Conservation (phyloP, 1,284 basidiomycete species). For the Ustilago trichophora region DNA sequence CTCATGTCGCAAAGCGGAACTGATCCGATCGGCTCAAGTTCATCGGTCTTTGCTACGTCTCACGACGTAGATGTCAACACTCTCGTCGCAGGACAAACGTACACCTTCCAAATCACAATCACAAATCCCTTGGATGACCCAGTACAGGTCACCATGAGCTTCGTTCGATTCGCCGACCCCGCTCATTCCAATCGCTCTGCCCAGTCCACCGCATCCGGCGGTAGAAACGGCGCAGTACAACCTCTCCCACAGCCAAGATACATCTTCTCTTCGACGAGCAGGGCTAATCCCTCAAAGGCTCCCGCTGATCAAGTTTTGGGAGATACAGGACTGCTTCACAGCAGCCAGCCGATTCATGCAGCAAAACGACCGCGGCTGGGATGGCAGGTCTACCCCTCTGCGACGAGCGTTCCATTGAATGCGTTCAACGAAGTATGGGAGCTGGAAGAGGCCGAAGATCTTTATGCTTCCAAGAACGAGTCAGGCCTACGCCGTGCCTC, state of each 20-base stretch:
- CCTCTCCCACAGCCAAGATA: constrained; percentile 26
- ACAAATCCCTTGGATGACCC: constrained; percentile 60
- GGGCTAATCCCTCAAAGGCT: neutral
- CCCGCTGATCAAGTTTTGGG: neutral
- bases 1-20: neutral
- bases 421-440: constrained; percentile 60
- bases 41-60: constrained; percentile 6
- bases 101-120: constrained; percentile 48
- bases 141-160: constrained; percentile 44
- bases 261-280: constrained; percentile 11
- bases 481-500: neutral
- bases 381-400: constrained; percentile 35
- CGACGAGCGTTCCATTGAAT: constrained; percentile 36
- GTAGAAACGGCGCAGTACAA: constrained; percentile 1
- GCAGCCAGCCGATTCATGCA: neutral
- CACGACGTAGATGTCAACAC: constrained; percentile 34
- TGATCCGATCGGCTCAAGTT: constrained; percentile 1
- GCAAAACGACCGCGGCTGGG: constrained; percentile 6
- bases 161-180: constrained; percentile 33
- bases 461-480: constrained; percentile 15
- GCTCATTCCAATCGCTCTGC: neutral
- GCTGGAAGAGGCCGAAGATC: constrained; percentile 50
- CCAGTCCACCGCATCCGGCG: neutral
- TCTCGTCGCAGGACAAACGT: constrained; percentile 41
- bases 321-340: neutral